Percentiles rank a stretch among this genome's conserved stretches.
These are phyloP conservation scores for Mycena filopes DNA, from an alignment of 768 basidiomycete genomes.

Conservation along the genomic window DNA sequence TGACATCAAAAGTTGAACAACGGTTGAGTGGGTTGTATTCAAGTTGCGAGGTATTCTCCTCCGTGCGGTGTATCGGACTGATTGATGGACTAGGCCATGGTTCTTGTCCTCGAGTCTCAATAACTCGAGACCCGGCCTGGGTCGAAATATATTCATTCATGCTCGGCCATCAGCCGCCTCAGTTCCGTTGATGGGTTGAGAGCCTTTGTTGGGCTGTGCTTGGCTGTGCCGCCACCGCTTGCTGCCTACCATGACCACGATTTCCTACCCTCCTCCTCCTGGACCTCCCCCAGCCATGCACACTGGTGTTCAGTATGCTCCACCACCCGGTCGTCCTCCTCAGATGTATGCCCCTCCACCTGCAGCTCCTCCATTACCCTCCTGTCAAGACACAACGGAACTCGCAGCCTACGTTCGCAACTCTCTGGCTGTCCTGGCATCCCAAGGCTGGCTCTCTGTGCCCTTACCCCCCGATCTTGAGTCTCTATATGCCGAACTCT, in stretches of 20 bases:
- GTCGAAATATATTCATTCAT: too few relatives aligned
- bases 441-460: constrained; percentile 27
- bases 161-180: too few relatives aligned
- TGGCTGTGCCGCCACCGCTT: background rate
- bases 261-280: constrained; percentile 9
- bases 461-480: constrained; percentile 30
- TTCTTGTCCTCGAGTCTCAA: too few relatives aligned
- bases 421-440: constrained; percentile 15
- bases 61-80: too few relatives aligned
- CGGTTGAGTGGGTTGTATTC: too few relatives aligned
- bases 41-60: too few relatives aligned
- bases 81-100: too few relatives aligned
- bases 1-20: too few relatives aligned
- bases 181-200: too few relatives aligned
- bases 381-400: constrained; percentile 15
- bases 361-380: constrained; percentile 17
- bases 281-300: constrained; percentile 8
- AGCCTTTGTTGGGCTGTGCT: too few relatives aligned
- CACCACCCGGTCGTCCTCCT: constrained; percentile 13
- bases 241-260: constrained; percentile 10
- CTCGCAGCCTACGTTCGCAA: constrained; percentile 18
- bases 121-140: too few relatives aligned
- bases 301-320: constrained; percentile 1
- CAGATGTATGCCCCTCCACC: constrained; percentile 20
- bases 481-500: constrained; percentile 17